Conservation (phyloP, 306 rosid species). For the Quercus agrifolia region DNA sequence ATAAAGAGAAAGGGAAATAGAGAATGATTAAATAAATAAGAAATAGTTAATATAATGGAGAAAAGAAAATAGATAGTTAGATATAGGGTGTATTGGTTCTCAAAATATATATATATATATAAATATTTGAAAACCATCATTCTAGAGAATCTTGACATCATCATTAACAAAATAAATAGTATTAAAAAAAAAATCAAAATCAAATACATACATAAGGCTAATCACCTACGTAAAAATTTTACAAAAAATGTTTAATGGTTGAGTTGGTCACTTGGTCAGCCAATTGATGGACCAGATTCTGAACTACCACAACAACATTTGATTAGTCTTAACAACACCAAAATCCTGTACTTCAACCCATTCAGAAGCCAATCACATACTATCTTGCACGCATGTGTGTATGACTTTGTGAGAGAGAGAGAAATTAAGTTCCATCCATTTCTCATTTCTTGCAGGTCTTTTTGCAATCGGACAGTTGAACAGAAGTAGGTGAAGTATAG, state of each 20-base stretch:
- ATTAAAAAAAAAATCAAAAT: no score
- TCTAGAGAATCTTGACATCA: no score
- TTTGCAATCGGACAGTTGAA: conserved; percentile 32
- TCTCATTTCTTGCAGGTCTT: conserved; percentile 21
- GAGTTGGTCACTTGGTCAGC: not conserved
- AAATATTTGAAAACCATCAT: no score
- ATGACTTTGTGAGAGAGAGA: not conserved
- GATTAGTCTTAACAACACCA: not conserved
- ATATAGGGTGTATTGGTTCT: no score
- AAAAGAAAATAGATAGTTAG: no score
- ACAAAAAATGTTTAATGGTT: not conserved
- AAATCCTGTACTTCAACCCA: not conserved
- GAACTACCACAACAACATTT: conserved; percentile 17
- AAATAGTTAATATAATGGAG: no score
- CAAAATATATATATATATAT: no score
- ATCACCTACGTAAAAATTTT: no score
- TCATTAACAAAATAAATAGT: no score
- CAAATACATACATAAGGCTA: no score
- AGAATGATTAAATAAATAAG: no score
- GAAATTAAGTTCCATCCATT: not conserved
- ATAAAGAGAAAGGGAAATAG: no score
- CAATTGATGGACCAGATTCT: conserved; percentile 13
- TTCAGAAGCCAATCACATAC: not conserved
- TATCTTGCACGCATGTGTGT: not conserved
- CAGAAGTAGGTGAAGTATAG: conserved; percentile 45